Base-by-base conservation (phyloP, 768 basidiomycete genomes). In the Coprinellus micaceus region DNA sequence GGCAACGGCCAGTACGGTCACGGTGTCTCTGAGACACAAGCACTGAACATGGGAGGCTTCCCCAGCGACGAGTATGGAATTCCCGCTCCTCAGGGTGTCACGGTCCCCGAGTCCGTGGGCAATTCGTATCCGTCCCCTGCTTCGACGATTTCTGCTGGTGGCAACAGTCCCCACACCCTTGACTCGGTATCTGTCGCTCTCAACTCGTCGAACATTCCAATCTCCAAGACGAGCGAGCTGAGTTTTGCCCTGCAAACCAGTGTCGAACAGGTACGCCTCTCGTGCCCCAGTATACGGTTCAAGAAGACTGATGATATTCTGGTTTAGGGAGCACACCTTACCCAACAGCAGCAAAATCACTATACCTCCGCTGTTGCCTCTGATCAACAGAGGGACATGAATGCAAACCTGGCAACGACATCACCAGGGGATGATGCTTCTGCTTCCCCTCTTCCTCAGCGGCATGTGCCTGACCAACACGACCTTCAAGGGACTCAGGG, bases 111-210 rank as follows among this genome's bases (percentile, higher is more conserved):
- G 56, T 40, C 56, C 21, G 44, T 29, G 24, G 45, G 28, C 50
- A 52, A 52, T 22, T 24, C 49, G 25, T 57, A 52, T 52, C 63
- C 77, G 33, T 79, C 78, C 0, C 78, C 78, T 15, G 63, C 74
- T 1, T 77, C 78, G 21, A 79, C 78, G 3, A 66, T 77, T 22
- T 77, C 77, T 1, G 73, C 79, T 51, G n/a, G n/a, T n/a, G 62
- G 60, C 25, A 53, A 68, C 22, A 69, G 67, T 12, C 69, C 75
- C 29, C 61, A 61, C 25, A 48, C 52, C 41, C 64, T 65, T n/a
- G 61, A 60, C 22, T 53, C 56, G 17, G 55, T 61, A n/a, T 53
- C 60, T 19, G 39, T 64, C 2, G 24, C 62, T 17, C 25, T 55
- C 7, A 51, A 57, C 1, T 40, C 60, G 17, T 48, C 60, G n/a